phyloP scores from a whole-genome alignment of 2,329 filamentous ascomycete genomes.

The Neopestalotiopsis sp. region DNA sequence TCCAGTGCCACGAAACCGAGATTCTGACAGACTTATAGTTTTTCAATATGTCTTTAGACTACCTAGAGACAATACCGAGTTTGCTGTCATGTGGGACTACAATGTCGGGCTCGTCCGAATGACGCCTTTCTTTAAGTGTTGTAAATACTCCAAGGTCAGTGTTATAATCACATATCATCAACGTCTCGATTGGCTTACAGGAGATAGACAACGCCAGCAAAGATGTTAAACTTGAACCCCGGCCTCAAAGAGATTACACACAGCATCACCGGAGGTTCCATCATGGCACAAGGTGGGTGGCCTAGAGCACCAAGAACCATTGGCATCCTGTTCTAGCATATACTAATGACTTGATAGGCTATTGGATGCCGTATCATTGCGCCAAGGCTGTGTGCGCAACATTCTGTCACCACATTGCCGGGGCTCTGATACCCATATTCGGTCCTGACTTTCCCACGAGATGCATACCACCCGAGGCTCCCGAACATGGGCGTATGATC shows the following conservation, averaged over 20 bases:
- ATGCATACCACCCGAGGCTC: conserved; percentile 70
- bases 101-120: conserved; percentile 92
- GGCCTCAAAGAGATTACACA: conserved; percentile 89
- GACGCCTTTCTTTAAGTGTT: conserved; percentile 93
- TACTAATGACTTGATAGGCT: conserved; percentile 61
- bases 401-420: conserved; percentile 86
- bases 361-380: conserved; percentile 93
- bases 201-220: conserved; percentile 81
- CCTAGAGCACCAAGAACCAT: neutral
- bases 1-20: neutral
- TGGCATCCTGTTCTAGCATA: conserved; percentile 9
- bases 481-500: conserved; percentile 70
- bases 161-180: neutral
- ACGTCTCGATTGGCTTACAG: conserved; percentile 19
- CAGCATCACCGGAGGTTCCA: conserved; percentile 91
- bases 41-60: conserved; percentile 84
- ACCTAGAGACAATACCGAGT: conserved; percentile 69
- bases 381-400: conserved; percentile 87
- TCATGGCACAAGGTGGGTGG: conserved; percentile 80
- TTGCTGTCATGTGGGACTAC: conserved; percentile 95
- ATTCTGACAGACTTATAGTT: conserved; percentile 54
- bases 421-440: conserved; percentile 88
- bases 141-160: conserved; percentile 82
- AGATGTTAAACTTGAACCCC: conserved; percentile 78
- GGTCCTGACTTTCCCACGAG: conserved; percentile 78